Evolutionary conservation across 1,284 basidiomycete species (phyloP).

Genomic region (Cutaneotrichosporon curvatum): DNA sequence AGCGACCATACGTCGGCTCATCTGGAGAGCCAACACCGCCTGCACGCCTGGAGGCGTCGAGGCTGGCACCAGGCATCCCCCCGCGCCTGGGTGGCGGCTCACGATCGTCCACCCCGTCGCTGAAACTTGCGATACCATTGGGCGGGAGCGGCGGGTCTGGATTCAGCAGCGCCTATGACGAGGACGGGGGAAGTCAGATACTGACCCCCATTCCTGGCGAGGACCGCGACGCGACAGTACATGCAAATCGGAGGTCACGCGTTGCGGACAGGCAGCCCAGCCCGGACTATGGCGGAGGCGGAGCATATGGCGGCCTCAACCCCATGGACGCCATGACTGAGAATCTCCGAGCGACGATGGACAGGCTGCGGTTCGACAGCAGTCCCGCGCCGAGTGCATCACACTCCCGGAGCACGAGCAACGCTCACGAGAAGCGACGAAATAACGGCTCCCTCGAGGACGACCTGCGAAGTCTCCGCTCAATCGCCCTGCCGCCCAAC

Average conservation of each 20-base stretch:
- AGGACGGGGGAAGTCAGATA: conserved; percentile 16
- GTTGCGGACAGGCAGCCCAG: too few relatives aligned
- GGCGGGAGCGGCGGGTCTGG: conserved; percentile 10
- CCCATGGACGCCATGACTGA: conserved; percentile 35
- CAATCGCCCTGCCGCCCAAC: not conserved
- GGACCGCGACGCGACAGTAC: conserved; percentile 37
- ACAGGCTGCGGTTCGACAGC: conserved; percentile 19
- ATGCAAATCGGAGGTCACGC: conserved; percentile 18
- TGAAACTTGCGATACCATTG: conserved; percentile 38
- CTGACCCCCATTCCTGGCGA: conserved; percentile 22
- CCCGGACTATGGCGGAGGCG: conserved; percentile 17
- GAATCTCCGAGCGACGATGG: conserved; percentile 32
- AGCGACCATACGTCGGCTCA: too few relatives aligned
- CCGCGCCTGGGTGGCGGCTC: not conserved
- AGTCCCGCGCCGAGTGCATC: not conserved
- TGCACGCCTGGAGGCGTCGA: not conserved
- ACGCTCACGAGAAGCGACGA: not conserved
- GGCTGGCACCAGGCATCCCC: not conserved
- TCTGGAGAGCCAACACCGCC: too few relatives aligned
- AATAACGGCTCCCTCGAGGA: not conserved
- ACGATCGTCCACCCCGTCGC: conserved; percentile 8
- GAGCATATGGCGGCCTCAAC: conserved; percentile 12
- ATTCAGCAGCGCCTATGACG: conserved; percentile 16
- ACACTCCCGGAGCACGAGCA: not conserved
- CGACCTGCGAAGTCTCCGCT: conserved; percentile 1